phyloP scores from a whole-genome alignment of 805 yeast species.

The Saccharomycopsis babjevae region DNA sequence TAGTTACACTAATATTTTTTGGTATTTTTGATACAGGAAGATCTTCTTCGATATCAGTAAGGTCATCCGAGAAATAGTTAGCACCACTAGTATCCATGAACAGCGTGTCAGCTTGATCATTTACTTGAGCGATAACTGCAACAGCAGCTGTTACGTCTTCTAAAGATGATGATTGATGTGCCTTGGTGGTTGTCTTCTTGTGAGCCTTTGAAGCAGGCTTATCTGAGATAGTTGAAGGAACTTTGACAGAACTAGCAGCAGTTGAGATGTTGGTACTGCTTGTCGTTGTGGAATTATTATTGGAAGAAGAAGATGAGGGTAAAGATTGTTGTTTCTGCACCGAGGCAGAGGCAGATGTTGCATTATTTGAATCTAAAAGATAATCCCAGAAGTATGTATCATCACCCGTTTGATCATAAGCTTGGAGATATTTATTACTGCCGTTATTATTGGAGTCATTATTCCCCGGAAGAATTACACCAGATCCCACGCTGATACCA shows the following conservation, averaged over 20 bases:
- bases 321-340: background rate
- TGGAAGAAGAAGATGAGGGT: background rate
- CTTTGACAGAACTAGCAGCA: background rate
- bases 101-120: background rate
- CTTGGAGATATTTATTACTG: conserved; percentile 19
- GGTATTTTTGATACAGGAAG: conserved; percentile 61
- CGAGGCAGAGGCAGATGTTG: background rate
- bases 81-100: background rate
- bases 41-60: conserved; percentile 87
- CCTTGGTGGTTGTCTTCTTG: background rate
- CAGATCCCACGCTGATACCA: conserved; percentile 5
- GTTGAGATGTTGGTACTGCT: background rate
- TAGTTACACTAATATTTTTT: conserved; percentile 28
- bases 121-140: background rate
- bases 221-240: background rate
- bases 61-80: conserved; percentile 45
- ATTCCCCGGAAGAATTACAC: conserved; percentile 11
- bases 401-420: conserved; percentile 36
- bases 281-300: background rate
- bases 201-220: background rate
- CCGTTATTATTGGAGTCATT: conserved; percentile 21
- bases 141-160: background rate
- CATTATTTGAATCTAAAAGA: conserved; percentile 39
- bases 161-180: background rate
- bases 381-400: conserved; percentile 70